phyloP scores from a whole-genome alignment of 2,329 filamentous ascomycete genomes.

The Kalmusia sp. region DNA sequence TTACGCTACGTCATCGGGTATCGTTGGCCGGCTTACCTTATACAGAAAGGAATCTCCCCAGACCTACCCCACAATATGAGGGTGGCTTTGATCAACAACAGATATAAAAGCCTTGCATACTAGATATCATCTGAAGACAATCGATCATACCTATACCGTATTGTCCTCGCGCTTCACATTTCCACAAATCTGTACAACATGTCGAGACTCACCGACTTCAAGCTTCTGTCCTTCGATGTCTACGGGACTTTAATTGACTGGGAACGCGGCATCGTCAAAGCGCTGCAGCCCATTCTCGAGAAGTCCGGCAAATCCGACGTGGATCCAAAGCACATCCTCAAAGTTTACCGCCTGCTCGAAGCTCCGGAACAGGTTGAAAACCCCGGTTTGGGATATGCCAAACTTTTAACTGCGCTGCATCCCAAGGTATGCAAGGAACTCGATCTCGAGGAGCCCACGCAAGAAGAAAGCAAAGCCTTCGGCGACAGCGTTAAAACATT shows the following conservation, averaged over 20 bases:
- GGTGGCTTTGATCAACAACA: no score
- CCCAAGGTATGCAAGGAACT: slow-evolving; percentile 56
- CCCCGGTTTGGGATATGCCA: slow-evolving; percentile 66
- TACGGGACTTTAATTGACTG: slow-evolving; percentile 83
- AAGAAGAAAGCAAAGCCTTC: slow-evolving; percentile 57
- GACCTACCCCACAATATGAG: no score
- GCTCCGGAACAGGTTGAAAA: slow-evolving; percentile 58
- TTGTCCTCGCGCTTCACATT: no score
- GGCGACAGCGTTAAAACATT: slow-evolving; percentile 61
- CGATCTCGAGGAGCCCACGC: slow-evolving; percentile 45
- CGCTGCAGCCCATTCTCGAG: slow-evolving; percentile 60
- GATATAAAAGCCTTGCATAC: no score
- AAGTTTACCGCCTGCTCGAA: slow-evolving; percentile 57
- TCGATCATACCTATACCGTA: no score
- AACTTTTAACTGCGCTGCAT: slow-evolving; percentile 62
- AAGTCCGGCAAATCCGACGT: slow-evolving; percentile 29
- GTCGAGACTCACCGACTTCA: slow-evolving; percentile 50
- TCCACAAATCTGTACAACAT: slow-evolving; percentile 26
- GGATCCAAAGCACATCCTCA: slow-evolving; percentile 38
- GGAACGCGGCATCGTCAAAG: slow-evolving; percentile 69
- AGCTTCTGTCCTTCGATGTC: slow-evolving; percentile 75
- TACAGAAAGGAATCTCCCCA: no score
- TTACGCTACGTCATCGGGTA: no score
- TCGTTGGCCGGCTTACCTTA: no score
- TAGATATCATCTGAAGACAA: no score